Base-by-base conservation (phyloP, 31 red algal species). In the Odonthalia washingtoniensis region DNA sequence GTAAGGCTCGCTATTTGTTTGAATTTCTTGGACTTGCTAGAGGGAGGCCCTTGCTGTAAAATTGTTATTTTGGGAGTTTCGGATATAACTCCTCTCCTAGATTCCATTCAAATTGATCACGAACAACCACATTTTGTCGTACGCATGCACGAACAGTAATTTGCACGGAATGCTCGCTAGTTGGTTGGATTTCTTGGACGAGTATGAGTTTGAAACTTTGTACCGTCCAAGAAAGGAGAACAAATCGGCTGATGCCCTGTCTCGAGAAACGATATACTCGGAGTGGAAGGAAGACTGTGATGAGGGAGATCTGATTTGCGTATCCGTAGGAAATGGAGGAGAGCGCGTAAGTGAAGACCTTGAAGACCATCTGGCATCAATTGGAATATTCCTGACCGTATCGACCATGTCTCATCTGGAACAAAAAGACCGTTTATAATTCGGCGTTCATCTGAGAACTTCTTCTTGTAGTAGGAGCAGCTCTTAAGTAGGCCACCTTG, bases 21-120 rank as follows among this genome's bases (percentile, higher is more conserved):
- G n/a, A n/a, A n/a, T n/a, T n/a, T n/a, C n/a, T 61, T 69, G 61
- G 16, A 42, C 80, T 40, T 69, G 80, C 4, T 27, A 30, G 46
- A 66, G 5, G 28, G 80, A 83, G 69, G 80, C 60, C 31, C 80
- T 83, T 17, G 0, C 60, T 4, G 62, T 66, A 4, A 49, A 69
- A 12, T 83, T 69, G 26, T 53, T 61, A 52, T 44, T 83, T 0
- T 35, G 46, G 32, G 69, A 0, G 57, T 83, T 83, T 43, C 53
- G 39, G 0, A 34, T 83, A 21, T 83, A 68, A 37, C 80, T 83
- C 32, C 35, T 66, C 17, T 83, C 80, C 17, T 32, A 36, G 5
- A 38, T 39, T 5, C 80, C 26, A n/a, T 69, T 83, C 32, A 14
- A 69, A 9, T 31, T 83, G 0, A 41, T 40, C 53, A 27, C 62